These are phyloP conservation scores for Helichrysum umbraculigerum DNA, from an alignment of 129 eudicot genomes.

Conservation along the genomic window DNA sequence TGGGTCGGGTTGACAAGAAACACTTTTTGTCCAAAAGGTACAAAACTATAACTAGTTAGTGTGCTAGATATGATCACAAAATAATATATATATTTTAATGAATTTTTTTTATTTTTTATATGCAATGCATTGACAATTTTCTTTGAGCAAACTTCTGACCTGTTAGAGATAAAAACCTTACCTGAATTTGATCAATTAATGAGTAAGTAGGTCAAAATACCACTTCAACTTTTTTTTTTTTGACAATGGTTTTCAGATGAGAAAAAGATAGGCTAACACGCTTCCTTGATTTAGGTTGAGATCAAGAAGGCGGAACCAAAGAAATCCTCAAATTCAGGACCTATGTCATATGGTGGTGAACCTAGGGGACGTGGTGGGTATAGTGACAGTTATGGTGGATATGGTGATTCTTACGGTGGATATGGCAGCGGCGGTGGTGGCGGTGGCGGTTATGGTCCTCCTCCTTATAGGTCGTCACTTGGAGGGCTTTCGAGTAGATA, in stretches of 20 bases:
- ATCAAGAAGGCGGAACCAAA: slow-evolving; percentile 98
- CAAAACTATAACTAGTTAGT: neutral
- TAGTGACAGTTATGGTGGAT: slow-evolving; percentile 63
- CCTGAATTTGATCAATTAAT: neutral
- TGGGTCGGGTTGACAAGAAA: neutral
- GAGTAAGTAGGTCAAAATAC: neutral
- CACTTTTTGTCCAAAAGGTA: neutral
- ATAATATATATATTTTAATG: no score
- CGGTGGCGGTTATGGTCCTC: slow-evolving; percentile 51
- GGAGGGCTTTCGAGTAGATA: slow-evolving; percentile 49
- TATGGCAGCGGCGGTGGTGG: slow-evolving; percentile 57
- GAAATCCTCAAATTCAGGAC: slow-evolving; percentile 83
- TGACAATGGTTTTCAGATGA: slow-evolving; percentile 15
- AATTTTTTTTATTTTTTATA: no score
- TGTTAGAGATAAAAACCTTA: neutral
- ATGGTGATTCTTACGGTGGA: slow-evolving; percentile 52
- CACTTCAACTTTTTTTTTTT: neutral
- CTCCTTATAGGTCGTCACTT: slow-evolving; percentile 70
- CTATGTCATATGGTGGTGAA: slow-evolving; percentile 76
- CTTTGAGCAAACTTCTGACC: neutral
- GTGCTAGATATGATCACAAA: neutral
- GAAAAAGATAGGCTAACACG: slow-evolving; percentile 39
- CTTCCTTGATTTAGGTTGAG: slow-evolving; percentile 84
- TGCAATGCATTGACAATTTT: neutral
- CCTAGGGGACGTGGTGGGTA: slow-evolving; percentile 75